A percentile compares a stretch with the other conserved stretches of the same genome.
Evolutionary conservation across 2,329 filamentous ascomycete species (phyloP).

Genomic region (Ascochyta rabiei): DNA sequence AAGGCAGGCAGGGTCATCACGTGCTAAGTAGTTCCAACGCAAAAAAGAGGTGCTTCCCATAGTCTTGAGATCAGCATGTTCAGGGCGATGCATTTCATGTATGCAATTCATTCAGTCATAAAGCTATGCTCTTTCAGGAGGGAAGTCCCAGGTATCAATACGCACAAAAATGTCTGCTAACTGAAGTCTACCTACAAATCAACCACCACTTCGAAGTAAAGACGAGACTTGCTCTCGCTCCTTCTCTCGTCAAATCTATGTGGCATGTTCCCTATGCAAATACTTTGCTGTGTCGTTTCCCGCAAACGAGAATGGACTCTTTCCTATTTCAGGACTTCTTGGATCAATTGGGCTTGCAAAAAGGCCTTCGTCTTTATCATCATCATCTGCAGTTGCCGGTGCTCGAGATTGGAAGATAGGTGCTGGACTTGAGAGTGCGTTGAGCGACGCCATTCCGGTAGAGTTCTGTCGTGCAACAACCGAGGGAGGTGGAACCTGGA

Average conservation of each 20-base stretch:
- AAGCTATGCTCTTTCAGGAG: constrained; percentile 7
- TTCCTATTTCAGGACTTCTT: constrained; percentile 82
- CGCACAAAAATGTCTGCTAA: constrained; percentile 3
- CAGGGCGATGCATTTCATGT: background rate
- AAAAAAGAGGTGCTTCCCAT: background rate
- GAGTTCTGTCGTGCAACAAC: constrained; percentile 49
- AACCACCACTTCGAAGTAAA: constrained; percentile 1
- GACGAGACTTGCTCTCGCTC: background rate
- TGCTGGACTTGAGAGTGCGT: constrained; percentile 49
- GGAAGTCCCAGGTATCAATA: constrained; percentile 6
- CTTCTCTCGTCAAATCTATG: constrained; percentile 15
- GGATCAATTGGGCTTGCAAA: constrained; percentile 89
- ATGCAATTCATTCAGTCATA: constrained; percentile 10
- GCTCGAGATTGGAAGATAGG: constrained; percentile 40
- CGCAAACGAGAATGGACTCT: constrained; percentile 75
- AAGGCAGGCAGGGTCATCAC: constrained; percentile 5
- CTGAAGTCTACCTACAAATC: constrained; percentile 5
- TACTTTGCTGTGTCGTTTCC: constrained; percentile 43
- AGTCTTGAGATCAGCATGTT: background rate
- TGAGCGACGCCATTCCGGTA: constrained; percentile 52
- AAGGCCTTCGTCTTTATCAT: constrained; percentile 75
- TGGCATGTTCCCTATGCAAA: constrained; percentile 36
- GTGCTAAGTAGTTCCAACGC: background rate
- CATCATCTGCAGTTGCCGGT: constrained; percentile 41
- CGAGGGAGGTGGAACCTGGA: constrained; percentile 46